Evolutionary conservation across 495 filamentous ascomycete species (phyloP), one percentile per base, ranked within the genome.

Genomic region (Penicillium taxi): DNA sequence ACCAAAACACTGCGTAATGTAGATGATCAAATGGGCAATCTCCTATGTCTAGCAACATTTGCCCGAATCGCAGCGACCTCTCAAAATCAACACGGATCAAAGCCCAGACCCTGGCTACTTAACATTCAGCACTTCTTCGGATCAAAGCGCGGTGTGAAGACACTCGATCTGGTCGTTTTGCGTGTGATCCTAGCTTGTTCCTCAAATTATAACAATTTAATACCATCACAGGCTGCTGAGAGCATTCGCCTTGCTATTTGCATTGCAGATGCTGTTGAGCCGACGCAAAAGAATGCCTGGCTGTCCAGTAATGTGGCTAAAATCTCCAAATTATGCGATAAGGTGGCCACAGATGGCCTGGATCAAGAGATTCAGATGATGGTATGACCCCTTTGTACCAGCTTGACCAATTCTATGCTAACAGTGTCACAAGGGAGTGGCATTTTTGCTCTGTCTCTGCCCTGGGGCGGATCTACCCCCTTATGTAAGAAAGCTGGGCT

Each of bases 181-280:
- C 65, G 64, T 14, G 70, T 69, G 7, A 69, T 77, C 14, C 62
- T 66, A 37, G 68, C 69, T 6, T 77, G 70, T 40, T 75, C 70
- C 9, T 53, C 61, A 18, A 67, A 53, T 26, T 59, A 52, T 32
- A 55, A 44, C 14, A 42, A 48, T 11, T 33, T 71, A 6, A 58
- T 59, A 2, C 32, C 56, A 4, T 35, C 51, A 2, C 64, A 74
- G 12, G 65, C 66, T 16, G 36, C 63, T 15, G 63, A 76, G 39
- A 64, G 64, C 13, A 61, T 80, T 31, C 49, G 53, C 6, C 56
- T 80, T 12, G 73, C 71, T 0, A 69, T 64, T 28, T 55, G 58
- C 5, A 70, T 75, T 26, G 53, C 70, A 12, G 53, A 63, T 21
- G 56, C 57, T 14, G 53, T 79, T 32, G 59, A 73, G 7, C 27